These are phyloP conservation scores for Moricandia arvensis DNA, from an alignment of 345 rosid genomes.

Conservation along the genomic window DNA sequence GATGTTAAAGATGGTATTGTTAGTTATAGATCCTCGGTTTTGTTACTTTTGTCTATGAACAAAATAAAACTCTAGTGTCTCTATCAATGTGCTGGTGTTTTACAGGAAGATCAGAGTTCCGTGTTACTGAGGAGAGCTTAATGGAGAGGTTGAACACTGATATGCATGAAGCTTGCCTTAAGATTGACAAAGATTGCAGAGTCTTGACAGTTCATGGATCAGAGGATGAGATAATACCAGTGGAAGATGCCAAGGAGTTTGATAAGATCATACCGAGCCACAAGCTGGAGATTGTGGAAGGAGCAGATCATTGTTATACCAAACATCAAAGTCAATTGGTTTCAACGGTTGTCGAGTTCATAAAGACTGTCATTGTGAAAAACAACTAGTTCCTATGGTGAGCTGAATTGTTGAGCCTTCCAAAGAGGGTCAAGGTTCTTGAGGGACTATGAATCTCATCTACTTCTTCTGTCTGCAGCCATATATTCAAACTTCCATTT, in stretches of 20 bases:
- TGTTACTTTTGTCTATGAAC: background rate
- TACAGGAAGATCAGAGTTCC: conserved; percentile 47
- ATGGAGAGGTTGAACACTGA: conserved; percentile 68
- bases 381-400: background rate
- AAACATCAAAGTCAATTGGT: conserved; percentile 55
- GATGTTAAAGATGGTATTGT: conserved; percentile 57
- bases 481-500: conserved; percentile 16
- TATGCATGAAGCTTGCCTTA: conserved; percentile 61
- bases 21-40: background rate
- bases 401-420: conserved; percentile 28
- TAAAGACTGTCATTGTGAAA: conserved; percentile 36
- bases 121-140: conserved; percentile 65
- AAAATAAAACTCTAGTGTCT: background rate
- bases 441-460: background rate
- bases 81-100: background rate
- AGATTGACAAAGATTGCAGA: conserved; percentile 71
- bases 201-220: conserved; percentile 83
- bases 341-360: conserved; percentile 50
- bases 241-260: conserved; percentile 66
- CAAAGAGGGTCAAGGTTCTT: conserved; percentile 17
- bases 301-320: conserved; percentile 66
- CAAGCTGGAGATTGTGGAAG: conserved; percentile 54
- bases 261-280: conserved; percentile 72
- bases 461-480: too few relatives aligned
- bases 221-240: conserved; percentile 51